Evolutionary conservation across 805 yeast genomes (phyloP).

Genomic region (Saturnispora saitoi): DNA sequence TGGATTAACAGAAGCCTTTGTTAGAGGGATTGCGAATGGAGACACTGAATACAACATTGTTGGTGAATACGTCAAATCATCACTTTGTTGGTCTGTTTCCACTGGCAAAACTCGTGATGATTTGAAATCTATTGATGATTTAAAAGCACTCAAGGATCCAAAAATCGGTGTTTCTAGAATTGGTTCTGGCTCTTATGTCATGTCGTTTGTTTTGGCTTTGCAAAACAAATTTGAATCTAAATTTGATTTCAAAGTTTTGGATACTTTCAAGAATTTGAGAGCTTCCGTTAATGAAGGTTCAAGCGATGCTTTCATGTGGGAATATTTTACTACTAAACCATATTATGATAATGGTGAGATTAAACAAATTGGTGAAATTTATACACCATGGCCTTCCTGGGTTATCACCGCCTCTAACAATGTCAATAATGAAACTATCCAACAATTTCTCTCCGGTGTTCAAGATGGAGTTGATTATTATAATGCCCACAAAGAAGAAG

Average conservation of each 20-base stretch:
- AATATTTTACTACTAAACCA: conserved; percentile 78
- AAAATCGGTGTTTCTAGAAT: conserved; percentile 73
- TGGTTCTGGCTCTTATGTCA: conserved; percentile 87
- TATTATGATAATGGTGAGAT: conserved; percentile 77
- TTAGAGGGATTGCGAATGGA: conserved; percentile 73
- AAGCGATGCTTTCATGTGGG: conserved; percentile 94
- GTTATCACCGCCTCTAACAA: conserved; percentile 50
- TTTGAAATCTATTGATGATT: conserved; percentile 39
- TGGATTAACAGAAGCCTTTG: conserved; percentile 87
- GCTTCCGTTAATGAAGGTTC: conserved; percentile 60
- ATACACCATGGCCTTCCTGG: conserved; percentile 98
- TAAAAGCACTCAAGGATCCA: conserved; percentile 37
- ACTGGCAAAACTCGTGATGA: conserved; percentile 61
- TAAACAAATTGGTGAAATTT: conserved; percentile 76
- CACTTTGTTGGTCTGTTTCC: conserved; percentile 84
- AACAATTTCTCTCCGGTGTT: conserved; percentile 42
- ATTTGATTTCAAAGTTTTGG: conserved; percentile 44
- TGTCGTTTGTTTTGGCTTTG: conserved; percentile 77
- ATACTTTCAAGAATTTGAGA: conserved; percentile 67
- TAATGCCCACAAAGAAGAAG: conserved; percentile 50
- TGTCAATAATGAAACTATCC: conserved; percentile 26
- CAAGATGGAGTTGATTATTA: conserved; percentile 65
- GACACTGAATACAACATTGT: conserved; percentile 50
- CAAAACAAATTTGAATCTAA: conserved; percentile 42
- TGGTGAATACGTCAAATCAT: conserved; percentile 80